phyloP scores from a whole-genome alignment of 495 filamentous ascomycete genomes.

The Penicillium manginii region DNA sequence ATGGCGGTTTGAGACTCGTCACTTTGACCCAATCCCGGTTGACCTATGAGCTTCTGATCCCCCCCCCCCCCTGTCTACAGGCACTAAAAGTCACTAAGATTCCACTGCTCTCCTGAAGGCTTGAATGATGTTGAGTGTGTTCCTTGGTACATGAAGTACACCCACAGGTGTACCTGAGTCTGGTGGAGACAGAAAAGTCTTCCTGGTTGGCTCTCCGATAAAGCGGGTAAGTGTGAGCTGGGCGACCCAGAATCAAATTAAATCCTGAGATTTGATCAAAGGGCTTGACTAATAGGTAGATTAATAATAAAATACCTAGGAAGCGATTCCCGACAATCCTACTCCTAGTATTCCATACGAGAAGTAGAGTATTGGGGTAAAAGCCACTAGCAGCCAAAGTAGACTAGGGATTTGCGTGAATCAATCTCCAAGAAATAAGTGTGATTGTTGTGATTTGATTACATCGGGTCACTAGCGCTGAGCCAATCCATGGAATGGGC shows the following conservation, averaged over 20 bases:
- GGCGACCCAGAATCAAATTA: neutral
- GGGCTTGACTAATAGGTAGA: too few species aligned
- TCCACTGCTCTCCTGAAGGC: neutral
- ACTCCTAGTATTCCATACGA: neutral
- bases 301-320: too few species aligned
- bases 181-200: neutral
- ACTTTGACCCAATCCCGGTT: slow-evolving; percentile 8
- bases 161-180: slow-evolving; percentile 6
- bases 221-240: neutral
- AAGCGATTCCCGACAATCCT: too few species aligned
- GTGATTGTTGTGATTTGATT: slow-evolving; percentile 32
- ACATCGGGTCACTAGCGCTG: slow-evolving; percentile 28
- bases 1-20: slow-evolving; percentile 18
- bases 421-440: slow-evolving; percentile 16
- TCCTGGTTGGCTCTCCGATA: too few species aligned
- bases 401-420: neutral
- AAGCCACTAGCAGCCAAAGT: neutral
- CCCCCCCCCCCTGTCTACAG: neutral
- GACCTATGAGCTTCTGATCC: slow-evolving; percentile 1
- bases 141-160: slow-evolving; percentile 7
- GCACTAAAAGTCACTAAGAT: neutral
- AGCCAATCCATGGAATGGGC: slow-evolving; percentile 28
- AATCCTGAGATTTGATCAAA: too few species aligned
- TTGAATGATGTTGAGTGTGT: neutral
- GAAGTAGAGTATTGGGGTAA: neutral